Evolutionary conservation across 108 stramenopile species (phyloP).

Genomic region (Ochromonas danica): DNA sequence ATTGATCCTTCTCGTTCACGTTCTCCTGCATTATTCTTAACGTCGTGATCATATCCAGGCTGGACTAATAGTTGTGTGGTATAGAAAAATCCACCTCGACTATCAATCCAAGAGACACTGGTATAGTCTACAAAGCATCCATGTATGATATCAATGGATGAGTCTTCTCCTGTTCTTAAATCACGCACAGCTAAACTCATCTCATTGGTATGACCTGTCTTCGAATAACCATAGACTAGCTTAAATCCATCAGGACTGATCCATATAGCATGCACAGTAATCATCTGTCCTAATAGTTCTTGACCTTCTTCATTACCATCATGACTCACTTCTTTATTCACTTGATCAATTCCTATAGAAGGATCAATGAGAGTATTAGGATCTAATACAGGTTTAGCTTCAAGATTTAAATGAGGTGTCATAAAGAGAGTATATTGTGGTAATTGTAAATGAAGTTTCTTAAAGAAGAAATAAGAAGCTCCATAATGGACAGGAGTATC

Average conservation of each 20-base stretch:
- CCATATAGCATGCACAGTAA: constrained; percentile 2
- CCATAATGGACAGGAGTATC: background rate
- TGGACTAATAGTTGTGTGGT: background rate
- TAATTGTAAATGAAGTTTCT: background rate
- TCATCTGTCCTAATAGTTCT: background rate
- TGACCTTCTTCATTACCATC: background rate
- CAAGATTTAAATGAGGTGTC: background rate
- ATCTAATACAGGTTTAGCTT: background rate
- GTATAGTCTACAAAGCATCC: background rate
- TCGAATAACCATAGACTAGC: constrained; percentile 7
- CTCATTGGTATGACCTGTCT: background rate
- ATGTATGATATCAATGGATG: background rate
- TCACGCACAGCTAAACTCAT: background rate
- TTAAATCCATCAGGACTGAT: background rate
- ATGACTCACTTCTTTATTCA: background rate
- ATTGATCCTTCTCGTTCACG: background rate
- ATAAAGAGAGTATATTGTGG: background rate
- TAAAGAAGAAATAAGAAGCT: background rate
- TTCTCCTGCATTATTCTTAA: background rate
- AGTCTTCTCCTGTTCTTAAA: background rate
- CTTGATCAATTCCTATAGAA: too few relatives aligned
- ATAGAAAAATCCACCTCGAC: constrained; percentile 9
- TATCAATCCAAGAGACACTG: constrained; percentile 20
- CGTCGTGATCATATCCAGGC: too few relatives aligned
- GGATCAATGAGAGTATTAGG: background rate